Percentiles rank a stretch among this genome's conserved stretches.
These are phyloP conservation scores for Mikania micrantha DNA, from an alignment of 129 eudicot genomes.

Conservation along the genomic window DNA sequence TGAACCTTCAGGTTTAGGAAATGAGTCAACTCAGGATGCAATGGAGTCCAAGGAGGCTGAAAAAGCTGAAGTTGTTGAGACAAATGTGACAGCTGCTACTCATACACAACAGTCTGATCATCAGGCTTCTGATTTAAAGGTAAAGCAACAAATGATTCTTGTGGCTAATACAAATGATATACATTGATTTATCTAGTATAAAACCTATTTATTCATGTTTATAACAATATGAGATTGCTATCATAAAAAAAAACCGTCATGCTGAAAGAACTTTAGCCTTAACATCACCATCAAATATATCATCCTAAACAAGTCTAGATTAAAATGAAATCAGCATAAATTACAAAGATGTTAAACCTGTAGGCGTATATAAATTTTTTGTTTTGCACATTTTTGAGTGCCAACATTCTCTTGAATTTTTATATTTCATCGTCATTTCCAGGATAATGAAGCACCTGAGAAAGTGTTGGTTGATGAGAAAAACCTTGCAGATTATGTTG, in stretches of 20 bases:
- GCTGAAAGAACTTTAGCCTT: no score
- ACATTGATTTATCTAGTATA: background rate
- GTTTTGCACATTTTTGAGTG: background rate
- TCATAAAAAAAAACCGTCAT: background rate
- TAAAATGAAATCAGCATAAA: background rate
- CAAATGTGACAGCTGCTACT: conserved; percentile 2
- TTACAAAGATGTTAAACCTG: background rate
- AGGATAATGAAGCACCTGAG: conserved; percentile 32
- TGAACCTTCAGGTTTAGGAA: conserved; percentile 31
- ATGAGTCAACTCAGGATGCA: conserved; percentile 21
- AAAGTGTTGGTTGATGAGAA: conserved; percentile 65
- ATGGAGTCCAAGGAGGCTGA: conserved; percentile 17
- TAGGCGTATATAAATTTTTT: background rate
- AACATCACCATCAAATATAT: background rate
- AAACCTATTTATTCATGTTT: background rate
- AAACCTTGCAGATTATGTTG: conserved; percentile 81
- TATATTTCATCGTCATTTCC: background rate
- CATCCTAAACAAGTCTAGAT: background rate
- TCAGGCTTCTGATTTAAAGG: conserved; percentile 27
- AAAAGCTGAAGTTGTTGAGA: conserved; percentile 49
- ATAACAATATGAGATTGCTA: background rate
- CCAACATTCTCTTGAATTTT: background rate
- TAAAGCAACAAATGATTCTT: conserved; percentile 17
- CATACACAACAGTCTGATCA: background rate
- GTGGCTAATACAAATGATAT: background rate